Conservation (phyloP, 176 grass and related monocot genomes). For the Oryza meridionalis region DNA sequence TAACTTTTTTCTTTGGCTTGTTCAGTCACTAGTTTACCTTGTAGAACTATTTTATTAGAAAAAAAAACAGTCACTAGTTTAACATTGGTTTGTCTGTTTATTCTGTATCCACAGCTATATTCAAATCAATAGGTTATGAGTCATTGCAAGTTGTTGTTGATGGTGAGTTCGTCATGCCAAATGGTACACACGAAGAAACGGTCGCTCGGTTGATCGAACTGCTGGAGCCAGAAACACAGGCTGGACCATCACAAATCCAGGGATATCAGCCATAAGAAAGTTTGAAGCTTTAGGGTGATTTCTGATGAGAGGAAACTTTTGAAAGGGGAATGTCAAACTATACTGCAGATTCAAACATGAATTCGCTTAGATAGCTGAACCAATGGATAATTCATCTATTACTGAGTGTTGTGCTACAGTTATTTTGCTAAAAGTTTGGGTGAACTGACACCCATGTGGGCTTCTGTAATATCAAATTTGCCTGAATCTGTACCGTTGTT, state of each 20-base stretch:
- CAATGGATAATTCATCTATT: conserved; percentile 18
- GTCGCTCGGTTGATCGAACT: conserved; percentile 61
- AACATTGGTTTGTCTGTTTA: conserved; percentile 4
- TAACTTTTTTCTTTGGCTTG: neutral
- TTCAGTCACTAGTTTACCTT: neutral
- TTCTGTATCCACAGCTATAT: conserved; percentile 65
- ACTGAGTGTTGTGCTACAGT: neutral
- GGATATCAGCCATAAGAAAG: conserved; percentile 39
- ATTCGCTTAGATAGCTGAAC: neutral
- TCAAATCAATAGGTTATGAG: neutral
- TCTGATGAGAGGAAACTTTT: conserved; percentile 11
- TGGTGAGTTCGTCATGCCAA: conserved; percentile 41
- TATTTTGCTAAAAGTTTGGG: conserved; percentile 36
- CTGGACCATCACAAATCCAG: conserved; percentile 42
- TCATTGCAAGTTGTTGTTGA: neutral
- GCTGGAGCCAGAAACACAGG: conserved; percentile 57
- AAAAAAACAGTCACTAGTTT: conserved; percentile 13
- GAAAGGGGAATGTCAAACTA: neutral
- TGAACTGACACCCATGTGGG: neutral
- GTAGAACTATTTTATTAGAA: neutral
- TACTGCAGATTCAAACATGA: conserved; percentile 28
- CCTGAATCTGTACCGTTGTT: neutral
- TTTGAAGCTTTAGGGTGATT: conserved; percentile 36
- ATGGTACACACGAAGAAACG: conserved; percentile 48
- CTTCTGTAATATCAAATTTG: conserved; percentile 36